Evolutionary conservation across 768 basidiomycete genomes (phyloP).

Genomic region (Calocybe cyanea): DNA sequence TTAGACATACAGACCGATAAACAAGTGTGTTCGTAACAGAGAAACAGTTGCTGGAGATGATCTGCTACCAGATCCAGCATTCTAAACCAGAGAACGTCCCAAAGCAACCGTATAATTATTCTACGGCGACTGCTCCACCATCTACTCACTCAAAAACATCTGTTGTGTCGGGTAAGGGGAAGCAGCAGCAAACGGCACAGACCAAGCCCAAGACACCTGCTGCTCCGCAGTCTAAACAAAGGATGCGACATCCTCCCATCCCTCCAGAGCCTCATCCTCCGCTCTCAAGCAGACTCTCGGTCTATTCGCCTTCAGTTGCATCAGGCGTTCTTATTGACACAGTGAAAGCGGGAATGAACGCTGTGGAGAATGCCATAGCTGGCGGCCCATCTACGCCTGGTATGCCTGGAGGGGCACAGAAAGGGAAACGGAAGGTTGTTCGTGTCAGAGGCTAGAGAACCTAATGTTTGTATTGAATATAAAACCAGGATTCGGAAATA

Average conservation of each 20-base stretch:
- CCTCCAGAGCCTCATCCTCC: conserved; percentile 78
- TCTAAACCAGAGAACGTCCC: conserved; percentile 70
- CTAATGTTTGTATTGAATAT: no score
- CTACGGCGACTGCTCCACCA: conserved; percentile 23
- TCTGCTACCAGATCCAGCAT: conserved; percentile 69
- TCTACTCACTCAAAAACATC: conserved; percentile 27
- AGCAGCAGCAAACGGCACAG: conserved; percentile 50
- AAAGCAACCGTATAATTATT: conserved; percentile 53
- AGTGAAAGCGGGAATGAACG: conserved; percentile 82
- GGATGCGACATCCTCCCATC: conserved; percentile 52
- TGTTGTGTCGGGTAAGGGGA: conserved; percentile 42
- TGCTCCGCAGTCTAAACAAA: conserved; percentile 26
- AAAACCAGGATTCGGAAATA: no score
- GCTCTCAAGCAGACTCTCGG: conserved; percentile 69
- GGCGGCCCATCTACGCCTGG: conserved; percentile 31
- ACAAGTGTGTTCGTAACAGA: conserved; percentile 39
- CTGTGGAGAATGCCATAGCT: conserved; percentile 45
- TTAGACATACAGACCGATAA: no score
- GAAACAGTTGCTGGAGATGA: conserved; percentile 73
- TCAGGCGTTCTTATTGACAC: conserved; percentile 79
- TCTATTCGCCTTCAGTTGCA: conserved; percentile 76
- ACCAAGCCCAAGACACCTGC: conserved; percentile 42
- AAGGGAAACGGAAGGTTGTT: conserved; percentile 80
- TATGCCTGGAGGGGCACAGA: conserved; percentile 44
- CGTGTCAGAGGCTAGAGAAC: conserved; percentile 60